A percentile compares a stretch with the other conserved stretches of the same genome.
These are phyloP conservation scores for Eragrostis nindensis DNA, from an alignment of 176 grass and related monocot species.

Conservation along the genomic window DNA sequence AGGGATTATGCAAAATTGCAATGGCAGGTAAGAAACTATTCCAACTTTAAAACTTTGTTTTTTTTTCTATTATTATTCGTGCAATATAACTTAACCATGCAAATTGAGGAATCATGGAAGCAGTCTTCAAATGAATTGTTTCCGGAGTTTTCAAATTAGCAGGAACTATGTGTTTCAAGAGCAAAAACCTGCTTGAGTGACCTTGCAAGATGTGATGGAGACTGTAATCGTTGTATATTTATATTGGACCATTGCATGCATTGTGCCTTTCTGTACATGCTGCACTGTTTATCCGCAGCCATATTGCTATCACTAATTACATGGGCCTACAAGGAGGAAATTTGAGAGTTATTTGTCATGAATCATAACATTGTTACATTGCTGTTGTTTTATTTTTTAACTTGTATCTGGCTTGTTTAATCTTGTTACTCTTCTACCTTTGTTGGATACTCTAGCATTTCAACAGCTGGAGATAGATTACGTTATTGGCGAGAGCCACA, in stretches of 20 bases:
- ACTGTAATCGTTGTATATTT: not conserved
- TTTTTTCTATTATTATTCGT: not conserved
- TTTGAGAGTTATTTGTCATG: not conserved
- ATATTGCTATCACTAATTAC: conserved; percentile 20
- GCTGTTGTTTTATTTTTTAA: conserved; percentile 18
- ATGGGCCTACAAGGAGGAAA: not conserved
- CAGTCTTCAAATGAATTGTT: conserved; percentile 13
- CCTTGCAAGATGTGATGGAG: conserved; percentile 13
- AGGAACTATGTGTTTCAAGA: not conserved
- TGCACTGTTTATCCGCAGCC: conserved; percentile 15
- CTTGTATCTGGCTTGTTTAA: conserved; percentile 24
- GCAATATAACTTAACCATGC: not conserved
- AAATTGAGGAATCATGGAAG: not conserved
- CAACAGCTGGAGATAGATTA: conserved; percentile 99
- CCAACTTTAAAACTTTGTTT: not conserved
- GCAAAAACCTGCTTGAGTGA: not conserved
- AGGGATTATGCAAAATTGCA: no score
- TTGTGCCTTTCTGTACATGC: not conserved
- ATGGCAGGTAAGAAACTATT: no score
- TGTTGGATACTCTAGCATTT: conserved; percentile 67
- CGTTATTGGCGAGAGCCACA: conserved; percentile 86
- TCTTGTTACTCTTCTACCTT: conserved; percentile 21
- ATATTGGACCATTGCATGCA: not conserved
- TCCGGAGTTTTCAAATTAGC: not conserved
- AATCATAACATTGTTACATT: not conserved